Conservation (phyloP, 345 rosid species). For the Dipteronia sinensis region DNA sequence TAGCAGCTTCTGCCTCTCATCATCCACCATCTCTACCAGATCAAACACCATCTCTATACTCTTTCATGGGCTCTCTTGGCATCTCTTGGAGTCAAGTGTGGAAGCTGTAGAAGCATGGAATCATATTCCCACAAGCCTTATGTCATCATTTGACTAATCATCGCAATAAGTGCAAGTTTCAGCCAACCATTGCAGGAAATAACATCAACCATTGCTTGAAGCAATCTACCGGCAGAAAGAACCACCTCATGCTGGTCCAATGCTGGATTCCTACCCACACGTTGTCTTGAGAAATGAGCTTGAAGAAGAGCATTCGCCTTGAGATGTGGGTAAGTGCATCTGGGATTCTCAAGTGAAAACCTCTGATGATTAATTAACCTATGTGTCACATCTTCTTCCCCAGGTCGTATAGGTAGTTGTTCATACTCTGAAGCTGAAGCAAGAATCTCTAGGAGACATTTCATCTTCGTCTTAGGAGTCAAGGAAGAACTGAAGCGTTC, state of each 20-base stretch:
- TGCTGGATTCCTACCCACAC: constrained; percentile 66
- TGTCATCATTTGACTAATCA: constrained; percentile 95
- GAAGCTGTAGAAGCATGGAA: constrained; percentile 88
- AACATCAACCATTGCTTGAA: constrained; percentile 92
- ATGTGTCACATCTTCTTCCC: too few relatives aligned
- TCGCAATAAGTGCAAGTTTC: constrained; percentile 82
- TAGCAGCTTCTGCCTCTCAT: constrained; percentile 73
- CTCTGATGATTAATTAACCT: constrained; percentile 95
- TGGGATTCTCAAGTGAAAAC: constrained; percentile 81
- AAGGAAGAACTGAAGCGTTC: too few relatives aligned
- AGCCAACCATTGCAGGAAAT: constrained; percentile 91
- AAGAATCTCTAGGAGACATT: too few relatives aligned
- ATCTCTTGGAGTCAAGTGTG: constrained; percentile 87
- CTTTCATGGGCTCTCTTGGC: constrained; percentile 81
- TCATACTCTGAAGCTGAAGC: too few relatives aligned
- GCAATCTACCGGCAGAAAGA: constrained; percentile 67
- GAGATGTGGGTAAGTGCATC: constrained; percentile 73
- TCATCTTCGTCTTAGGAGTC: too few relatives aligned
- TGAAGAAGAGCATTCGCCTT: constrained; percentile 91
- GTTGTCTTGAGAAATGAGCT: constrained; percentile 93
- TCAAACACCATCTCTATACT: constrained; percentile 79
- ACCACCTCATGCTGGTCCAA: constrained; percentile 85
- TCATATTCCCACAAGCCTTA: constrained; percentile 98
- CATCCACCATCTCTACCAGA: constrained; percentile 90
- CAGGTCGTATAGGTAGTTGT: too few relatives aligned